phyloP scores from a whole-genome alignment of 2,329 filamentous ascomycete species.

The Fusarium sambucinum region DNA sequence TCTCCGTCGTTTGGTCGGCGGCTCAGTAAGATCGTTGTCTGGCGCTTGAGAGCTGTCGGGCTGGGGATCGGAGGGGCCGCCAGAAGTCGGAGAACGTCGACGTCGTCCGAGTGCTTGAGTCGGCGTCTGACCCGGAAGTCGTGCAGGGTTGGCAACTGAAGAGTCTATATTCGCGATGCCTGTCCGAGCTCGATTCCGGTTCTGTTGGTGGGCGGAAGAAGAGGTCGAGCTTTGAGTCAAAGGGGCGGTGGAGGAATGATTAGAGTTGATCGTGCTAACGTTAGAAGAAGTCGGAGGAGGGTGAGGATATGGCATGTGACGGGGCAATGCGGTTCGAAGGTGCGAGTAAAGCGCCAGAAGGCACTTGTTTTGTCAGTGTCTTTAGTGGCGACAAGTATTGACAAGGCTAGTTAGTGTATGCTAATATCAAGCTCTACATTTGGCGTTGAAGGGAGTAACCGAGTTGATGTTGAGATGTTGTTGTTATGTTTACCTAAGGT shows the following conservation, averaged over 20 bases:
- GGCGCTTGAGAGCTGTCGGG: slow-evolving; percentile 44
- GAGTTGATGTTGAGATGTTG: slow-evolving; percentile 11
- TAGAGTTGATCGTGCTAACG: slow-evolving; percentile 58
- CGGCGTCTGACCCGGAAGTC: slow-evolving; percentile 46
- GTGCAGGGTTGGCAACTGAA: slow-evolving; percentile 49
- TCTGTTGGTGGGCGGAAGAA: slow-evolving; percentile 44
- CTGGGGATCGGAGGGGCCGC: slow-evolving; percentile 51
- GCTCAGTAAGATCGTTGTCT: slow-evolving; percentile 35
- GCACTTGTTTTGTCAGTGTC: not conserved
- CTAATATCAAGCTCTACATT: slow-evolving; percentile 6
- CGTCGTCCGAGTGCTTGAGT: slow-evolving; percentile 66
- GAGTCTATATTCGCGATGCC: slow-evolving; percentile 58
- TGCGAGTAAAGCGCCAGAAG: not conserved
- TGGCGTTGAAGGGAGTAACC: not conserved
- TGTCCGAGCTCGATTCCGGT: slow-evolving; percentile 47
- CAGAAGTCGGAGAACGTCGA: slow-evolving; percentile 60
- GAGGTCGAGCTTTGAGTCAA: slow-evolving; percentile 22
- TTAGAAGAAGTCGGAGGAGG: slow-evolving; percentile 62
- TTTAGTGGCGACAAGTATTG: not conserved
- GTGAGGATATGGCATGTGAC: slow-evolving; percentile 61
- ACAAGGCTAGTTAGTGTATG: not conserved
- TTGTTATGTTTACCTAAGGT: slow-evolving; percentile 20
- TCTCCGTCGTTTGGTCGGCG: slow-evolving; percentile 66
- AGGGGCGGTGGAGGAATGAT: slow-evolving; percentile 43
- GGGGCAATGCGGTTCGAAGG: slow-evolving; percentile 11